These are phyloP conservation scores for Aspergillus chevalieri DNA, from an alignment of 2,329 filamentous ascomycete genomes.

Conservation along the genomic window DNA sequence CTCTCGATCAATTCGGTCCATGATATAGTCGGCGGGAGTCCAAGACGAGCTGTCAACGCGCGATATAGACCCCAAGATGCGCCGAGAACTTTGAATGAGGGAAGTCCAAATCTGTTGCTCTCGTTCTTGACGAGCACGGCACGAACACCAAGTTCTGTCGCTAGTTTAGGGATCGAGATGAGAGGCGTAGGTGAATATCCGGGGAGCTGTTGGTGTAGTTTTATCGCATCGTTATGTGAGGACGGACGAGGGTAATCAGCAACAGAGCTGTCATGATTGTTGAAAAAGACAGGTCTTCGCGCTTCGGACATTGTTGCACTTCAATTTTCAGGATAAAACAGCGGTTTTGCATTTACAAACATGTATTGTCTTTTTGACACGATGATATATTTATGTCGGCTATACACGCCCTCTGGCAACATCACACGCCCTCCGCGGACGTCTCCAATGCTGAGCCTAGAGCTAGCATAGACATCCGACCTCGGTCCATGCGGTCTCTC, in stretches of 20 bases:
- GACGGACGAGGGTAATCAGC: constrained; percentile 8
- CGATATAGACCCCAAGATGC: constrained; percentile 67
- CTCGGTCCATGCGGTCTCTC: too few relatives aligned
- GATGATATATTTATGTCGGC: not conserved
- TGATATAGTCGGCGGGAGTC: constrained; percentile 37
- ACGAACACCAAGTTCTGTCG: constrained; percentile 51
- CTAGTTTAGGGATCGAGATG: constrained; percentile 47
- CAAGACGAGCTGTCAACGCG: constrained; percentile 45
- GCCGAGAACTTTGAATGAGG: constrained; percentile 74
- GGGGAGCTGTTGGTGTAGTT: constrained; percentile 56
- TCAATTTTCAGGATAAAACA: too few relatives aligned
- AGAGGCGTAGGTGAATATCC: constrained; percentile 53
- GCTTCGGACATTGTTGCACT: not conserved
- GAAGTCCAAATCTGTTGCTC: constrained; percentile 60
- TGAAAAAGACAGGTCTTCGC: constrained; percentile 22
- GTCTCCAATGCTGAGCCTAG: too few relatives aligned
- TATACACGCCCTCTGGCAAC: not conserved
- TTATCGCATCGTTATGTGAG: constrained; percentile 5
- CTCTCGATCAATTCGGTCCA: constrained; percentile 40
- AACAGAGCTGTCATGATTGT: constrained; percentile 10
- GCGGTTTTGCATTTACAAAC: too few relatives aligned
- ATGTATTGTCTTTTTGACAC: not conserved
- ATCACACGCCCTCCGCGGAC: not conserved
- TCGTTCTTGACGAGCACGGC: constrained; percentile 66
- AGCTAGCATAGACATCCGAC: too few relatives aligned